Base-by-base conservation (phyloP, 345 rosid genomes). In the Tarenaya hassleriana region DNA sequence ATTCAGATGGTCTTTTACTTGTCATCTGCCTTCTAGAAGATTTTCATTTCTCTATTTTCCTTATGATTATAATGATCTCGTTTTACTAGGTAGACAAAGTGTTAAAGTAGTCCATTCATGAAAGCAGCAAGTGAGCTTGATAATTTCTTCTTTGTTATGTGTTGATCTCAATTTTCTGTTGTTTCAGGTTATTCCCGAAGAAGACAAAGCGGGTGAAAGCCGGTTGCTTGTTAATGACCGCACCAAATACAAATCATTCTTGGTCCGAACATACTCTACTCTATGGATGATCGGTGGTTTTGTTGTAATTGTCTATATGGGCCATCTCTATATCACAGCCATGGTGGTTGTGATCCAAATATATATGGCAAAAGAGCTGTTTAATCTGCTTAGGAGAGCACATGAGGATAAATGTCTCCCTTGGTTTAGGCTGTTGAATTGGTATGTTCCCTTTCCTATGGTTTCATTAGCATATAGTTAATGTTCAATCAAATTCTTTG, bases 301-400 rank as follows among this genome's bases (percentile, higher is more conserved):
- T 50, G 81, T 75, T 10, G 66, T 87, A 18, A 49, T 87, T 54
- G 92, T 91, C 68, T 87, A 82, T 79, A 74, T 87, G 95, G 98
- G 98, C 2, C 98, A 91, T 79, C 96, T 87, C 38, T 91, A 77
- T 63, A 87, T 91, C 52, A 77, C 91, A n/a, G 96, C 96, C 37
- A 87, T 91, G 98, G 86, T 91, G 16, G 86, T 91, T 52, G 96
- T 91, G 38, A 87, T 91, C 58, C 96, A 91, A 74, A 82, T 91
- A 38, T 84, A 56, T 64, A 91, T 91, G 98, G 95, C 95, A 37
- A 84, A 68, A 70, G 98, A 87, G 71, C 74, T 91, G 21, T 87
- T 91, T 72, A 87, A 75, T 76, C 58, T 91, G 20, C 73, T 91
- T 11, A 80, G 96, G 83, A 82, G 75, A 78, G 75, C 85, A 7